A percentile compares a stretch with the other conserved stretches of the same genome.
phyloP scores from a whole-genome alignment of 306 rosid genomes.

The Quillaja saponaria region DNA sequence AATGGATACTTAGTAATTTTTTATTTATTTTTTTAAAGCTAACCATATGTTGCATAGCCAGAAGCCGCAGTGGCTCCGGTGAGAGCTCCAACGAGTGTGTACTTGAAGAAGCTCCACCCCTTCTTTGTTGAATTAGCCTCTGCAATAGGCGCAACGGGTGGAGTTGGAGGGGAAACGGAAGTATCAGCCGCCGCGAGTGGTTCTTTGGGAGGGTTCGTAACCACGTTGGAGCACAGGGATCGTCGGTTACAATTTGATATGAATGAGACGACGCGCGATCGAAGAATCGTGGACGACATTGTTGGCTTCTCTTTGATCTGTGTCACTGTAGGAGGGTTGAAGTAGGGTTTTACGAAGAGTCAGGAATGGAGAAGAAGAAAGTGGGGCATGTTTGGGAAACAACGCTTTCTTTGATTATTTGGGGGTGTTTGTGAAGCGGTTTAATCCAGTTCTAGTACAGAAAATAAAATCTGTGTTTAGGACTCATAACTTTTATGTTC shows the following conservation, averaged over 20 bases:
- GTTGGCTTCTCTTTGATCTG: slow-evolving; percentile 6
- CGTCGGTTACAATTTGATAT: slow-evolving; percentile 39
- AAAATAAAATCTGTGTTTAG: too few relatives aligned
- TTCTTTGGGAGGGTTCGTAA: slow-evolving; percentile 46
- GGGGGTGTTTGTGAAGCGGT: not conserved
- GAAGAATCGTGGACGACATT: slow-evolving; percentile 39
- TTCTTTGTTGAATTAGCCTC: not conserved
- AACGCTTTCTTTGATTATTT: too few relatives aligned
- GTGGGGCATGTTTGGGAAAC: not conserved
- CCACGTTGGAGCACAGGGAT: slow-evolving; percentile 43
- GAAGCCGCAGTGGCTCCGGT: slow-evolving; percentile 42
- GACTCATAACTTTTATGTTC: too few relatives aligned
- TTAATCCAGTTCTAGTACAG: too few relatives aligned
- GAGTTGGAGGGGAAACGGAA: slow-evolving; percentile 27
- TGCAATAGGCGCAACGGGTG: slow-evolving; percentile 9
- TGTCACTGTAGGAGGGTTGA: slow-evolving; percentile 22
- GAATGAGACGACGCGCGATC: slow-evolving; percentile 35
- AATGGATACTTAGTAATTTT: not conserved
- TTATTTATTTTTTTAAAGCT: not conserved
- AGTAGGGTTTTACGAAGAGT: slow-evolving; percentile 41
- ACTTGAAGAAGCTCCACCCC: slow-evolving; percentile 40
- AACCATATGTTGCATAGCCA: slow-evolving; percentile 54
- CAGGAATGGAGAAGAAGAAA: too few relatives aligned
- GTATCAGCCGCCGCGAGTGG: slow-evolving; percentile 39
- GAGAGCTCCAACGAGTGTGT: slow-evolving; percentile 43